Base-by-base conservation (phyloP, 1,284 basidiomycete species). In the Earliella scabrosa region DNA sequence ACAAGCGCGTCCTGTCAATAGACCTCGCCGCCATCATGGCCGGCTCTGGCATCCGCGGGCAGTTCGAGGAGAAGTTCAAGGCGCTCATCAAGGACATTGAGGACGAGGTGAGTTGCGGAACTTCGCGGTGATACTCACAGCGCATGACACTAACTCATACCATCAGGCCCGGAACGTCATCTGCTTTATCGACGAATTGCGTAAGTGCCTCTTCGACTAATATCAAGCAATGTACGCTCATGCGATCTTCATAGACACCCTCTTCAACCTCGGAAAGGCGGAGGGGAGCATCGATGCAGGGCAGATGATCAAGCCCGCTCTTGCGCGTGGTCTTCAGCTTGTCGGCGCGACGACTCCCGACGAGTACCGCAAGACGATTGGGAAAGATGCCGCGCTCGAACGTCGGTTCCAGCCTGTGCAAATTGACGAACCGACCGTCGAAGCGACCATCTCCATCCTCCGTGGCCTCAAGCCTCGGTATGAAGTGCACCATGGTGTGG, bases 1-100 rank as follows among this genome's bases (percentile, higher is more conserved):
- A 87, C 64, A 95, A 93, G 71, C 83, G 89, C 18, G 87, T 96
- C 0, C 80, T 96, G 2, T 86, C 91, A 0, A 82, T 96, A 46
- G 93, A 96, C 71, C 77, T 96, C 2, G 82, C 92, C 0, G 84
- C 86, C 1, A 83, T 96, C 23, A 83, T 97, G 74, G 92, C 91
- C 13, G 94, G 94, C 3, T 92, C 94, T 0, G 93, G 92, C 0
- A 88, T 96, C 45, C 85, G 94, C 29, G 95, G 95, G 2, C 88
- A 93, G 59, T 97, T 97, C 58, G 95, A 97, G 66, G 92, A 93
- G 70, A 94, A 94, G 66, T 95, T 97, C 81, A 95, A 94, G 70
- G 86, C 85, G 0, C 77, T 96, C 6, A 78, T 97, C 26, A 83
- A 83, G 38, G 95, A 97, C 67, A 95, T 97, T 57, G 92, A 96